Evolutionary conservation across 1,284 basidiomycete genomes (phyloP).

Genomic region (Acaromyces ingoldii): DNA sequence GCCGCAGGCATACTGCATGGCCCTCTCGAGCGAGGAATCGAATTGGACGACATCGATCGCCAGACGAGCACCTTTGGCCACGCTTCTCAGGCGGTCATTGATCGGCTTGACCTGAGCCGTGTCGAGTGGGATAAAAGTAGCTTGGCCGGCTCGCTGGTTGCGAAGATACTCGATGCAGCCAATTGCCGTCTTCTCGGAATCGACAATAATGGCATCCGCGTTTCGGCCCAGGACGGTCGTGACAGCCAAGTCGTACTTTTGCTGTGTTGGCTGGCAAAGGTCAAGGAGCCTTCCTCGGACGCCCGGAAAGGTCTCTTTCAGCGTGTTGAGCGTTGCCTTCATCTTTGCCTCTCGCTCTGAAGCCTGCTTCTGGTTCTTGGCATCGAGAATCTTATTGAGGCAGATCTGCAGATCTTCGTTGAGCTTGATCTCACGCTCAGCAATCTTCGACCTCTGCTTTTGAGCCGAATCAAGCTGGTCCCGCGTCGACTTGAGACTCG

Average conservation of each 20-base stretch:
- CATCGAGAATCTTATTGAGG: conserved; percentile 69
- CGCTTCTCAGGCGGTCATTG: conserved; percentile 88
- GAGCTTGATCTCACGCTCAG: conserved; percentile 50
- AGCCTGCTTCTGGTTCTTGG: conserved; percentile 55
- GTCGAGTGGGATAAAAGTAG: conserved; percentile 95
- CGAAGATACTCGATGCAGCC: conserved; percentile 97
- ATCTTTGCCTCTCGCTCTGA: conserved; percentile 75
- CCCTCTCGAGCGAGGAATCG: conserved; percentile 61
- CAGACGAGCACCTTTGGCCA: conserved; percentile 82
- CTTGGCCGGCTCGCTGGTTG: conserved; percentile 86
- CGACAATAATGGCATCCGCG: conserved; percentile 91
- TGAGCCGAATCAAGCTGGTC: conserved; percentile 71
- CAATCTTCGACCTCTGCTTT: conserved; percentile 66
- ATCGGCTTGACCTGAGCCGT: conserved; percentile 89
- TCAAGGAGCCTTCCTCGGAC: conserved; percentile 75
- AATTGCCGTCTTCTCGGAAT: conserved; percentile 92
- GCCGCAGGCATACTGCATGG: conserved; percentile 93
- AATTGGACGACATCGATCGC: conserved; percentile 76
- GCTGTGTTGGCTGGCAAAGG: conserved; percentile 83
- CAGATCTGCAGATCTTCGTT: conserved; percentile 83
- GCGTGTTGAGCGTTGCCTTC: conserved; percentile 74
- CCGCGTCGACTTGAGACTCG: conserved; percentile 53
- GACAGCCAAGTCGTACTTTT: conserved; percentile 91
- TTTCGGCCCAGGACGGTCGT: conserved; percentile 90
- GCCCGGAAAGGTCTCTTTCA: conserved; percentile 61